A percentile compares a stretch with the other conserved stretches of the same genome.
These are phyloP conservation scores for Vaccinium macrocarpon DNA, from an alignment of 148 eudicot species.

Conservation along the genomic window DNA sequence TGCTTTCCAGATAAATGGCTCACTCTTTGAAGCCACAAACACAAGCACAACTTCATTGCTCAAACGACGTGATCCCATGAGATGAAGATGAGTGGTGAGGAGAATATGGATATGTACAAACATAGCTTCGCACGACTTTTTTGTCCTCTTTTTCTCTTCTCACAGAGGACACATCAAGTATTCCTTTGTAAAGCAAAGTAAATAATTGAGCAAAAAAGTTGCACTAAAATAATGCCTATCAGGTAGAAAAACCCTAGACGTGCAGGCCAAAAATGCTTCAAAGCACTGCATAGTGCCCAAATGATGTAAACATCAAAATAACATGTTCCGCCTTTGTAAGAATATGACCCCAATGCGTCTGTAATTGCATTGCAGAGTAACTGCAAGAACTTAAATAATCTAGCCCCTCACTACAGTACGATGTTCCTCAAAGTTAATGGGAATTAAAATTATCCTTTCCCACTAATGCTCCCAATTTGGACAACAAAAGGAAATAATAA, in stretches of 20 bases:
- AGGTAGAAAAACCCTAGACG: no score
- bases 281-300: constrained; percentile 4
- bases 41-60: neutral
- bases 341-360: neutral
- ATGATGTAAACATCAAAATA: neutral
- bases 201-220: neutral
- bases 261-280: neutral
- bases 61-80: neutral
- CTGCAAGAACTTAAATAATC: neutral
- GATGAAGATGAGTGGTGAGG: neutral
- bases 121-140: neutral
- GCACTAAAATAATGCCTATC: neutral
- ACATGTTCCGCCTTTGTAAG: neutral
- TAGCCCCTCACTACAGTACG: neutral
- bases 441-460: neutral
- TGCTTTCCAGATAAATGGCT: neutral
- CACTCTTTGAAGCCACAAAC: neutral
- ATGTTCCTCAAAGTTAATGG: neutral
- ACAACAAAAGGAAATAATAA: neutral
- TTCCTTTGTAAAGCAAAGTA: neutral
- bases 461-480: neutral
- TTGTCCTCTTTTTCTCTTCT: neutral
- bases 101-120: neutral
- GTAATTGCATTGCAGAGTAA: neutral
- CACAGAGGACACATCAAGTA: constrained; percentile 8